Evolutionary conservation across 1,139 yeast genomes (phyloP).

Genomic region (Sugiyamaella neomexicana): DNA sequence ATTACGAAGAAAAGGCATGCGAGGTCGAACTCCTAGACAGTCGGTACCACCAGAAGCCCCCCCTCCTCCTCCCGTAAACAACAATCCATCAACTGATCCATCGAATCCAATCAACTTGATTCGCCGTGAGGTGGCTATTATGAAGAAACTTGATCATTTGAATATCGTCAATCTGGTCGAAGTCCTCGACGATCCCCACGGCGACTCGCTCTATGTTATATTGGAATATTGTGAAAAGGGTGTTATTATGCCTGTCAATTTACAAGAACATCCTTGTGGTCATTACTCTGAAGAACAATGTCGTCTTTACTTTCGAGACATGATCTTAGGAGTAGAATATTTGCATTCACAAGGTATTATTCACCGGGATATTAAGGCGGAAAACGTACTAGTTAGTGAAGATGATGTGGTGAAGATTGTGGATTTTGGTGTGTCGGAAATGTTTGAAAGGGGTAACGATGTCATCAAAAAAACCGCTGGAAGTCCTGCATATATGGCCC

Average conservation of each 20-base stretch:
- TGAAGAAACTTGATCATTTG: conserved; percentile 76
- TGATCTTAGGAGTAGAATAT: conserved; percentile 85
- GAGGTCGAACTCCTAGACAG: conserved; percentile 17
- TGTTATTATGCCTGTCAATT: conserved; percentile 37
- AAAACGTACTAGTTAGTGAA: conserved; percentile 72
- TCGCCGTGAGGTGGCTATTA: conserved; percentile 80
- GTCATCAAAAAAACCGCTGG: conserved; percentile 64
- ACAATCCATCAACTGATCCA: conserved; percentile 9
- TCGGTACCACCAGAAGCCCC: no score
- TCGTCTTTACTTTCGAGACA: conserved; percentile 65
- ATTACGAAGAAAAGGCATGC: conserved; percentile 28
- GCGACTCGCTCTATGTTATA: conserved; percentile 68
- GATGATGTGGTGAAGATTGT: conserved; percentile 84
- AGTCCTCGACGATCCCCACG: conserved; percentile 69
- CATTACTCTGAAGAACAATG: conserved; percentile 44
- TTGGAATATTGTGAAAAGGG: conserved; percentile 67
- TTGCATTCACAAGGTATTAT: conserved; percentile 90
- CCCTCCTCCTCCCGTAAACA: not conserved
- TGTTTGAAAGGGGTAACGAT: conserved; percentile 57
- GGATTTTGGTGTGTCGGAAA: conserved; percentile 89
- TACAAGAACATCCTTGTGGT: conserved; percentile 19
- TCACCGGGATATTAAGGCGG: conserved; percentile 95
- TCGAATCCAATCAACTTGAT: conserved; percentile 41
- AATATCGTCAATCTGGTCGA: conserved; percentile 86
- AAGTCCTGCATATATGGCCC: conserved; percentile 81